Evolutionary conservation across 2,329 filamentous ascomycete genomes (phyloP), one percentile per base, ranked within the genome.

Genomic region (Phialemonium atrogriseum): DNA sequence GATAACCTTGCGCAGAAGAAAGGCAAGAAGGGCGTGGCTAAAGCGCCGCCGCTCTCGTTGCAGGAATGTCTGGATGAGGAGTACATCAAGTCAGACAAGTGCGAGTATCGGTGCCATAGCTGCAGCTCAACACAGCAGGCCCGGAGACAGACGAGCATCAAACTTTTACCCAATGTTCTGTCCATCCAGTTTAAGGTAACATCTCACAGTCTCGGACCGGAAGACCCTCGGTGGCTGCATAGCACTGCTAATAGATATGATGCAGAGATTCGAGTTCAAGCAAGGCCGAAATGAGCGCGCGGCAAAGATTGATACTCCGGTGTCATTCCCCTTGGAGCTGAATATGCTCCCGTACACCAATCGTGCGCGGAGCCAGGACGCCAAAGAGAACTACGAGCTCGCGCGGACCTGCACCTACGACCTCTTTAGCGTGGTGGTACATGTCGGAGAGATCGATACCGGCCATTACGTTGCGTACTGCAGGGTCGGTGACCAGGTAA

Each of bases 381-480:
- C 47, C 5, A 68, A 62, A 42, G 62, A 73, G 27, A 61, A 59
- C 34, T 62, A 62, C 29, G 74, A 79, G 46, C 54, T 80, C 12
- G 68, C 68, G 33, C 64, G 74, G 45, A 78, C 73, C 5, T 87
- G 83, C 49, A 76, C 81, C 5, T 96, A 95, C 54, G 86, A 94
- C 44, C 71, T 96, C 1, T 72, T 88, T 12, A 87, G 84, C 40
- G 88, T 94, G 3, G 82, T 96, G 14, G 88, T 94, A 23, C 89
- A 96, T 50, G 84, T 93, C 38, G 89, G 89, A 31, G 86, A 89
- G 55, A 82, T 95, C 35, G 87, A 95, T 47, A 87, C 85, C 2
- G 89, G 88, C 11, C 87, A 95, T 52, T 95, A 94, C 50, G 78
- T 88, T 35, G 84, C 81, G n/a, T 95, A 93, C 54, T 87, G 84